Evolutionary conservation across 805 yeast genomes (phyloP), one percentile per base, ranked within the genome.

Genomic region (Pichia insulana): DNA sequence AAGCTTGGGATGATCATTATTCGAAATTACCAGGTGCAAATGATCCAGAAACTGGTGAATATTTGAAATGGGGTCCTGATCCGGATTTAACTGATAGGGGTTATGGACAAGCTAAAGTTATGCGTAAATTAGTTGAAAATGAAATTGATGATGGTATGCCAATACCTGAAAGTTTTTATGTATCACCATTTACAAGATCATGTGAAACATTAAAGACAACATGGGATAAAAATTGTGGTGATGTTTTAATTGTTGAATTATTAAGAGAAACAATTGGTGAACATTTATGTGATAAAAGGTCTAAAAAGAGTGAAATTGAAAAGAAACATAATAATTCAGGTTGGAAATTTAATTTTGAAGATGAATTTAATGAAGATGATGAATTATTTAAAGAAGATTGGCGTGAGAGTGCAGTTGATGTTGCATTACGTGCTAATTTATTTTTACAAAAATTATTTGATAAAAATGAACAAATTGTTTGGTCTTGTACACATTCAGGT

Each of bases 111-210:
- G 86, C 83, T 15, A 58, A 60, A 40, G 71, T 67, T 34, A 68
- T 74, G 53, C 59, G 68, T 45, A 53, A 51, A 17, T 65, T 64
- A 6, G 72, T 78, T 75, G 46, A 53, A 34, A 46, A 53, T 7
- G 72, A 78, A 50, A 50, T 74, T 6, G 49, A 43, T 7, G 26
- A 43, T n/a, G 72, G 78, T 2, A 74, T 75, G 3, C 76, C 80
- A 5, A 48, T 74, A n/a, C 86, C 86, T 0, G 57, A 68, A 18
- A 64, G 61, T 34, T 76, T 73, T 48, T 80, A 71, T 55, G 69
- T 71, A 25, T 77, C 83, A 2, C 86, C 87, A 0, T 69, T 80
- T 60, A 76, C 80, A 37, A 66, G 87, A 51, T 74, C 83, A 18
- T 62, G 73, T n/a, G 70, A 70, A 50, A 80, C 87, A 0, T 63